These are phyloP conservation scores for Eustoma russellianum DNA, from an alignment of 257 asterid genomes.

Conservation along the genomic window DNA sequence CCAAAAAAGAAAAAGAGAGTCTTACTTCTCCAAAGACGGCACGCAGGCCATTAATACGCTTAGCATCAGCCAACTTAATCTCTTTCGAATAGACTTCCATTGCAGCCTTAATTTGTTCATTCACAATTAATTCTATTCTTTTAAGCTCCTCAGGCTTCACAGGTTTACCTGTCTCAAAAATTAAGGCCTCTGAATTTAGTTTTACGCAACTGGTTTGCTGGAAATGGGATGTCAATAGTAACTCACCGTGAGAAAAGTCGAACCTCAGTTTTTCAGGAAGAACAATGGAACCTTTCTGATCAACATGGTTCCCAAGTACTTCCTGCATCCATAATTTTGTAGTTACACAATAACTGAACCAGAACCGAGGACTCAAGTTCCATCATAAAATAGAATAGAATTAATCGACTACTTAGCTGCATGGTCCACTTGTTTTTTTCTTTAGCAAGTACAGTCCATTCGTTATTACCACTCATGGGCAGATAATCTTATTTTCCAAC, in stretches of 20 bases:
- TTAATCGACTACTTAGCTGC: too few relatives aligned
- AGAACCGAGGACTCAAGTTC: too few relatives aligned
- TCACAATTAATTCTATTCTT: constrained; percentile 82
- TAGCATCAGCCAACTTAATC: constrained; percentile 64
- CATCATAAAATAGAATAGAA: background rate
- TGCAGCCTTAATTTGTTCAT: constrained; percentile 79
- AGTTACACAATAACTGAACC: background rate
- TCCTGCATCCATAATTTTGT: constrained; percentile 43
- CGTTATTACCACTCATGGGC: too few relatives aligned
- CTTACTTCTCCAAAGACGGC: constrained; percentile 98
- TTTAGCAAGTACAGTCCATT: too few relatives aligned
- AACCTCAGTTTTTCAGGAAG: constrained; percentile 96
- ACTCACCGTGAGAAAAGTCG: constrained; percentile 94
- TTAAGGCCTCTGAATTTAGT: constrained; percentile 10
- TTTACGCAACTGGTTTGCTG: background rate
- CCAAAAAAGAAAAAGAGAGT: constrained; percentile 6
- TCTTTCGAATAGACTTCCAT: constrained; percentile 77
- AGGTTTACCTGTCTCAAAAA: constrained; percentile 66
- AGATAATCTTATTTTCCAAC: too few relatives aligned
- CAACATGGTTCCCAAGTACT: constrained; percentile 90
- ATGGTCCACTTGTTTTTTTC: too few relatives aligned
- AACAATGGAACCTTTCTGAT: constrained; percentile 98
- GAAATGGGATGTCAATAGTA: background rate
- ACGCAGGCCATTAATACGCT: constrained; percentile 70
- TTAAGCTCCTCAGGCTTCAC: constrained; percentile 85